Evolutionary conservation across 2,329 filamentous ascomycete species (phyloP), one percentile per base, ranked within the genome.

Genomic region (Hypocreales sp.): DNA sequence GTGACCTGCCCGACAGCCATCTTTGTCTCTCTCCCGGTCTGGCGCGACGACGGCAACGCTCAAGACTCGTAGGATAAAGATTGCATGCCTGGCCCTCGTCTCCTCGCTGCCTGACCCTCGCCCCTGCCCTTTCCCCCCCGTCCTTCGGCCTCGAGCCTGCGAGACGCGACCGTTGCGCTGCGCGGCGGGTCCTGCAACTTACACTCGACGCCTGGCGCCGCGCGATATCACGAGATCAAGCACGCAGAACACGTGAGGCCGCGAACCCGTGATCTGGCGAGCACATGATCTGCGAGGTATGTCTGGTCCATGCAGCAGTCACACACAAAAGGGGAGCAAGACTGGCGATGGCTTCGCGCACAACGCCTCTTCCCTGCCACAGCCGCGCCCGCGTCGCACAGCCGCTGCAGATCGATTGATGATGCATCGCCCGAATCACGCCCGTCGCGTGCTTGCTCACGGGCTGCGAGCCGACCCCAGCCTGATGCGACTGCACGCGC

Each of bases 221-320:
- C 55, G 53, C 55, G 55, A 58, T 55, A 60, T 60, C 56, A 60
- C 56, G 56, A 60, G 56, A 53, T 58, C 49, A 46, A 50, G 52
- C 51, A 51, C 51, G 45, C 48, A 50, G 48, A 54, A 53, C 54
- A 58, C 55, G 54, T 58, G 55, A 56, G 51, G 42, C 39, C 39
- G 39, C 35, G 48, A 53, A 53, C 54, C 55, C 55, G 55, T 58
- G 55, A 58, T 59, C 50, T 53, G 46, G 40, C 34, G 28, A 47
- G 52, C 55, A 58, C 55, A 58, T 58, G 55, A 58, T 58, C 54
- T 48, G 42, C 43, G 38, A 53, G 55, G 55, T 58, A 56, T 53
- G 54, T 55, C 42, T 41, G 39, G 39, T 38, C 33, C 33, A 35
- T 28, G 32, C 30, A 40, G 15, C 17, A n/a, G n/a, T n/a, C n/a